Base-by-base conservation (phyloP, 2,329 filamentous ascomycete genomes). In the Aspergillus sp. region DNA sequence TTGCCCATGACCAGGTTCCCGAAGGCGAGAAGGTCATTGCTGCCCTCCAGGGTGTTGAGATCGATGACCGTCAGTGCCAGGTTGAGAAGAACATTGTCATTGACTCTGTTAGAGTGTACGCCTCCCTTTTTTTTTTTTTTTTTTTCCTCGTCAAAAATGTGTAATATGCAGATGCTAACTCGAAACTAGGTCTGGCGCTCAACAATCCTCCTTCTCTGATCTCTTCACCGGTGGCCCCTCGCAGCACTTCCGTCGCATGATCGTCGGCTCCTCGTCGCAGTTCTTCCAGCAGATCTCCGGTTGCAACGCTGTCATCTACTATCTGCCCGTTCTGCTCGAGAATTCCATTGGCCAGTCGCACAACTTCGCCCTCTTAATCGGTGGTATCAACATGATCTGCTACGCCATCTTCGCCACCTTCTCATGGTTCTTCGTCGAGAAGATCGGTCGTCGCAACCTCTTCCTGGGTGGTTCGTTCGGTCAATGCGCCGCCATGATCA, bases 11-110 rank as follows among this genome's bases (percentile, higher is more conserved):
- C 39, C 59, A 65, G 12, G 63, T 70, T 32, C 64, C 62, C 49
- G 74, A 66, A 49, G 75, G 60, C 39, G 64, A 65, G 13, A 61
- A 64, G 6, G 72, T 76, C 6, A 69, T 76, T 32, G 69, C 73
- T 3, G 72, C 70, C 7, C 68, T 77, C 1, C 60, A 64, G 32
- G 70, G 68, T 19, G 57, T 64, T 12, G 44, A 75, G 37, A 49
- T 74, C 2, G 74, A 43, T 9, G 41, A 43, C 22, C 41, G 15
- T 20, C 13, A 15, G n/a, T 6, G 22, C n/a, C 41, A 43, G n/a
- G 13, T 13, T 12, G 22, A 43, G 23, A 43, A 43, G 41, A 43
- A 43, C 41, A 20, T 43, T 13, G 41, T 43, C 23, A 43, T 43
- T 12, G 41, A 43, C 22, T 43, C 41, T 15, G 41, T 43, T 12